Base-by-base conservation (phyloP, 1,284 basidiomycete genomes). In the Leccinum insigne region DNA sequence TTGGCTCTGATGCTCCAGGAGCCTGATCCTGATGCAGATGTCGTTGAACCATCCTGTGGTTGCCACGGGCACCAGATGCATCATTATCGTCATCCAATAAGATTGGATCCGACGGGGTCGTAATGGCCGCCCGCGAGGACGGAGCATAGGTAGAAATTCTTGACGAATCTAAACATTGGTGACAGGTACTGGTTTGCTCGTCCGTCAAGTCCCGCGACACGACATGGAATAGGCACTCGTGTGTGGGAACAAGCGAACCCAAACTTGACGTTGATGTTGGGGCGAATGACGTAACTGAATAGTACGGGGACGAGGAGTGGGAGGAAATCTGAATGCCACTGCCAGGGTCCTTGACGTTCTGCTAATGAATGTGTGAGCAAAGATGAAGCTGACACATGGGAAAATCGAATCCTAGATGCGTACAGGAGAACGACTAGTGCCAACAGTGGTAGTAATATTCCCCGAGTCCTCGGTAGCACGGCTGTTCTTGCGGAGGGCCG, bases 191-290 rank as follows among this genome's bases (percentile, higher is more conserved):
- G 5, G 44, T 18, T 21, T 21, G 47, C 47, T 65, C 67, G 13
- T 66, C 64, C 4, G 59, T 47, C n/a, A 47, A 61, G 9, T 68
- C 64, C 16, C 44, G 61, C 47, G 71, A 67, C 8, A 58, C 11
- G 13, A 68, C n/a, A 10, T 66, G 65, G 59, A 78, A 78, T 11
- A 73, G 54, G 5, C 71, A 69, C 57, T 76, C 76, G 32, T 75
- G 47, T 2, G 58, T 65, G n/a, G 77, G 72, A 38, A 76, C 18
- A 2, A 78, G 26, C 21, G 75, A 76, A 44, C 75, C 75, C 13
- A 76, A 64, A n/a, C 75, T 76, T 13, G 75, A 76, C 7, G 75
- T 76, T 2, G 75, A 76, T 2, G 62, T 60, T 11, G 67, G 65
- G 5, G 68, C 73, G 6, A 40, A 64, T 62, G 75, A 72, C 56